These are phyloP conservation scores for Calonectria honghensis DNA, from an alignment of 2,329 filamentous ascomycete species.

Conservation along the genomic window DNA sequence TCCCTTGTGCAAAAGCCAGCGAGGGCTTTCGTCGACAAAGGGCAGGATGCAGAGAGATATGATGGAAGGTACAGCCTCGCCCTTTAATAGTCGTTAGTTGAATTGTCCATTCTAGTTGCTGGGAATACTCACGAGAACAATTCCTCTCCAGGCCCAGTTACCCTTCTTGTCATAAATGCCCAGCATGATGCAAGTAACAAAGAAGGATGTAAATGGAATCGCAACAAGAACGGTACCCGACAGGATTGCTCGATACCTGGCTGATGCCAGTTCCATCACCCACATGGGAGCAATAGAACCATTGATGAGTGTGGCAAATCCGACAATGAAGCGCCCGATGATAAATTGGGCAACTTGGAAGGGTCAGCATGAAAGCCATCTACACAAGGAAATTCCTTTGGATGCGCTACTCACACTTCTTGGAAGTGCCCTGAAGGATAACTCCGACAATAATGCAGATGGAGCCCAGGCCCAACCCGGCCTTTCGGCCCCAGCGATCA, in stretches of 20 bases:
- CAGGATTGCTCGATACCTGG: slow-evolving; percentile 35
- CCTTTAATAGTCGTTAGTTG: slow-evolving; percentile 26
- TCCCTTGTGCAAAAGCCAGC: slow-evolving; percentile 36
- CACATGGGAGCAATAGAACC: slow-evolving; percentile 38
- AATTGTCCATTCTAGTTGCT: background rate
- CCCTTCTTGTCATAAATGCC: slow-evolving; percentile 37
- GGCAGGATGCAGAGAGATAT: slow-evolving; percentile 33
- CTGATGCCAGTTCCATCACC: slow-evolving; percentile 36
- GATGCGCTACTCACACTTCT: slow-evolving; percentile 10
- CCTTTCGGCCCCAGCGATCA: slow-evolving; percentile 40
- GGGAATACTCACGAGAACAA: slow-evolving; percentile 31
- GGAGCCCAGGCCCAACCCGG: slow-evolving; percentile 31
- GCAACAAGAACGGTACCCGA: slow-evolving; percentile 32
- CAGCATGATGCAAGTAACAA: slow-evolving; percentile 34
- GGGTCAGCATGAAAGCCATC: background rate
- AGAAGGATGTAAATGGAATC: slow-evolving; percentile 34
- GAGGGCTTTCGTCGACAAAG: slow-evolving; percentile 34
- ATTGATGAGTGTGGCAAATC: slow-evolving; percentile 36
- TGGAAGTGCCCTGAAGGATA: slow-evolving; percentile 30
- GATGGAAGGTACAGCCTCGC: slow-evolving; percentile 36
- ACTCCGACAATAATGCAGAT: slow-evolving; percentile 38
- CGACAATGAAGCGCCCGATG: slow-evolving; percentile 36
- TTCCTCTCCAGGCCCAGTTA: slow-evolving; percentile 40
- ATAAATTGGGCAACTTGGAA: slow-evolving; percentile 29
- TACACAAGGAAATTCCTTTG: background rate